phyloP scores from a whole-genome alignment of 306 rosid species.

The Carpinus fangiana region DNA sequence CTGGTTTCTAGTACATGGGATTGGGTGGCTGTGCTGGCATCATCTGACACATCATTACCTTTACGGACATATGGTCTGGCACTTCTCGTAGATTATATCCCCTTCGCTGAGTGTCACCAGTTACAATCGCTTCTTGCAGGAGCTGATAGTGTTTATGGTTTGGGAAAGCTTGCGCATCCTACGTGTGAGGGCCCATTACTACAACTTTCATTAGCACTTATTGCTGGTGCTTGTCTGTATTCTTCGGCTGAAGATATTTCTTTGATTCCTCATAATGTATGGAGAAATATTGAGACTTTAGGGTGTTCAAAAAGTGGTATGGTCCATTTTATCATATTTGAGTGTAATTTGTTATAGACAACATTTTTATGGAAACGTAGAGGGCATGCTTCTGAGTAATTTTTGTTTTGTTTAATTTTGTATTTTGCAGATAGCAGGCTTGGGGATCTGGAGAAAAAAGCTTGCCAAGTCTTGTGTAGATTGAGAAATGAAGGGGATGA shows the following conservation, averaged over 20 bases:
- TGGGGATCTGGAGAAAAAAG: conserved; percentile 76
- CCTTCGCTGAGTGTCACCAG: conserved; percentile 68
- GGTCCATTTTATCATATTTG: conserved; percentile 13
- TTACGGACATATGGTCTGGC: conserved; percentile 68
- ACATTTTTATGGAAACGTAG: conserved; percentile 20
- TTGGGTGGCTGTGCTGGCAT: conserved; percentile 67
- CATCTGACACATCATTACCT: conserved; percentile 64
- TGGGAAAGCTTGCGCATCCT: conserved; percentile 48
- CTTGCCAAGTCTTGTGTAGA: conserved; percentile 74
- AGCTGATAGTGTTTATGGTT: conserved; percentile 67
- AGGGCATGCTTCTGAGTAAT: conserved; percentile 8
- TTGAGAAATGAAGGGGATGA: conserved; percentile 74
- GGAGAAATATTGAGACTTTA: conserved; percentile 70
- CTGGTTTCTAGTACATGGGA: conserved; percentile 91
- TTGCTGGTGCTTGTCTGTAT: conserved; percentile 77
- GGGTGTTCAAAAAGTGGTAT: conserved; percentile 68
- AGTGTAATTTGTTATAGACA: conserved; percentile 13
- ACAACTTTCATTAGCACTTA: conserved; percentile 76
- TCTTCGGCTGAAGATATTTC: conserved; percentile 76
- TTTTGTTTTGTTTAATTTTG: conserved; percentile 16
- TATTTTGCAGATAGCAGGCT: conserved; percentile 56
- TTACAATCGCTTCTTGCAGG: conserved; percentile 74
- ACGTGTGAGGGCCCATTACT: conserved; percentile 66
- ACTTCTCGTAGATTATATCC: conserved; percentile 74
- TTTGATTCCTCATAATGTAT: conserved; percentile 73